Base-by-base conservation (phyloP, 1,139 yeast species). In the Arxiozyma telluris region DNA sequence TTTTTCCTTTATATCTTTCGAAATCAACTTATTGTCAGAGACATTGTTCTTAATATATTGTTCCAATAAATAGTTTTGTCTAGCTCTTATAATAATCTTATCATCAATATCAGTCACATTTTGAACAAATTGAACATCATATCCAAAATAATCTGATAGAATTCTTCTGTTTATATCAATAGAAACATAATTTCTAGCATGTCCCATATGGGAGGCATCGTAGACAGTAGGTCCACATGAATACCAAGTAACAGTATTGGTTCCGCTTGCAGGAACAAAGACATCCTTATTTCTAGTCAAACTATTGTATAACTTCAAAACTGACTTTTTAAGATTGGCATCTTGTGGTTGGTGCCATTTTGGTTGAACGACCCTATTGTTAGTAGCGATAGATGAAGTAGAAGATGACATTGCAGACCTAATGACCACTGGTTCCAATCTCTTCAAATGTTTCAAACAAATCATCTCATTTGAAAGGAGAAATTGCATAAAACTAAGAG, bases 201-300 rank as follows among this genome's bases (percentile, higher is more conserved):
- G 99, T n/a, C 99, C 99, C 97, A 93, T 89, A 68, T 93, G 99
- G 52, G 94, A 82, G 47, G 94, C 84, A 70, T 93, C 96, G 66
- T 93, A 93, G n/a, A 93, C 98, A 0, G 99, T 93, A 15, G 98
- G 98, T 6, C 99, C 99, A 77, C 99, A 93, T 54, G 91, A 87
- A 73, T 93, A 93, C 99, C 99, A 93, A 3, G 91, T 80, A 52
- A 93, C 84, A 57, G 80, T 81, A 57, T 81, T 80, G 1, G 77
- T 76, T 4, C 71, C 69, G 50, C 76, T 73, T 55, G 76, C 71
- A 3, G 98, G 93, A 22, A 81, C 70, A 63, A 93, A 91, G 53
- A 77, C 87, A 44, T 82, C 87, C 67, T 93, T 93, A 44, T 82
- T 71, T 61, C 96, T 79, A 12, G 98, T 93, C 62, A 93, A 76